Conservation (phyloP, 495 filamentous ascomycete genomes). For the Hyaloscypha hepaticicola region DNA sequence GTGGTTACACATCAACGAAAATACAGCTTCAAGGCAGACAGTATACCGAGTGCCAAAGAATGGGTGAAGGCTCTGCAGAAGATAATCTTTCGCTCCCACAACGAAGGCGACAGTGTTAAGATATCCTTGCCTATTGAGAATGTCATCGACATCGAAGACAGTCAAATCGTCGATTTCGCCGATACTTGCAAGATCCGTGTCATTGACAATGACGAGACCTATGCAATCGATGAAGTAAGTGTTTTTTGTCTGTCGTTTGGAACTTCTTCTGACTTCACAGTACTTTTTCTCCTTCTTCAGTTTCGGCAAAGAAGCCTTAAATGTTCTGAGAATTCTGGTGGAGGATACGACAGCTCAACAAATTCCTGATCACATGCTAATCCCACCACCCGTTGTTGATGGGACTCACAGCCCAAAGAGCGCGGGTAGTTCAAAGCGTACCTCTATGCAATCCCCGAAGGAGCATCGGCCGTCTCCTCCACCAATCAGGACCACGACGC, state of each 20-base stretch:
- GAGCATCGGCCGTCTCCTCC: constrained; percentile 12
- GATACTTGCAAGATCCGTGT: constrained; percentile 94
- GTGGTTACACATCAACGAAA: constrained; percentile 80
- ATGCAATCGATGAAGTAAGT: constrained; percentile 88
- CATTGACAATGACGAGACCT: constrained; percentile 88
- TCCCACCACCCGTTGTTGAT: constrained; percentile 12
- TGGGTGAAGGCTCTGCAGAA: constrained; percentile 95
- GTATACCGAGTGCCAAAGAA: constrained; percentile 84
- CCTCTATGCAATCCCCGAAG: constrained; percentile 16
- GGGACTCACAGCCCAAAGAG: constrained; percentile 22
- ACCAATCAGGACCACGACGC: constrained; percentile 33
- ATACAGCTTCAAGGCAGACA: constrained; percentile 90
- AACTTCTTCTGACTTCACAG: constrained; percentile 44
- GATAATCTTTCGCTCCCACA: constrained; percentile 93
- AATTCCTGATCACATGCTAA: constrained; percentile 36
- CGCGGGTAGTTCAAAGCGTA: constrained; percentile 14
- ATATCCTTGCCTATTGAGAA: constrained; percentile 87
- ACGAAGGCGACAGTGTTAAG: constrained; percentile 96
- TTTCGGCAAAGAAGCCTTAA: constrained; percentile 80
- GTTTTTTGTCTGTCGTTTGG: neutral
- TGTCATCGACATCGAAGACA: constrained; percentile 90
- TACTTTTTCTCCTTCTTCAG: constrained; percentile 97
- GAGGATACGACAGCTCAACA: constrained; percentile 59
- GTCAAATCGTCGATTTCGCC: constrained; percentile 85
- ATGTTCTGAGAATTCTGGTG: constrained; percentile 71